Evolutionary conservation across 2,329 filamentous ascomycete species (phyloP), one percentile per base, ranked within the genome.

Genomic region (Fusarium coicis): DNA sequence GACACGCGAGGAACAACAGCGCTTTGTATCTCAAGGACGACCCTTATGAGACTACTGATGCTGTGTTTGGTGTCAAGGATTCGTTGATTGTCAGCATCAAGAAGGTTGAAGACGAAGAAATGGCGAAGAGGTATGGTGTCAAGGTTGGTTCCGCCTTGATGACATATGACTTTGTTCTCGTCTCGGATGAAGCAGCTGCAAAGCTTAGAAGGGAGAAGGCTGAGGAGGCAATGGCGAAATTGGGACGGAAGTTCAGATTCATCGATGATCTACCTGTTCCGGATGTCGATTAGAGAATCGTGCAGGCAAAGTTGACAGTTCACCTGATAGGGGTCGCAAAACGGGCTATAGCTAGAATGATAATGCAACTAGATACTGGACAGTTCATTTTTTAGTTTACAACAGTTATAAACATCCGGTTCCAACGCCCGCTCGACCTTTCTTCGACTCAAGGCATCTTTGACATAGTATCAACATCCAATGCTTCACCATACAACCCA

Each of bases 21-120:
- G 32, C 32, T 34, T 11, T 36, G 3, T 36, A 72, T 10, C 21
- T 68, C 10, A 68, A 63, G 5, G 54, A 63, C 4, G 69, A 72
- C 9, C 69, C 68, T 3, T 72, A 72, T 3, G 68, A 72, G 1
- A 60, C 53, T 2, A 72, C 69, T 1, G 69, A 72, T 37, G 69
- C 69, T 0, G 69, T 72, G 0, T 72, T 72, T 56, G 69, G 69
- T 7, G 69, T 72, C 1, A 72, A 72, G 12, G 53, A 72, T 11
- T 72, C 69, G 19, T 69, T 72, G 12, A 40, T 69, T 4, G 57
- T 69, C 3, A 14, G 12, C 1, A 53, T 69, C 4, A 28, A 69
- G 3, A 64, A 40, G 18, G 66, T 69, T 1, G 40, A 32, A 2
- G 50, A 69, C 4, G 44, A 69, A 8, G 44, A 30, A 4, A 52